Evolutionary conservation across 352 stramenopile genomes (phyloP).

Genomic region (Globisporangium rhizosaccharum): DNA sequence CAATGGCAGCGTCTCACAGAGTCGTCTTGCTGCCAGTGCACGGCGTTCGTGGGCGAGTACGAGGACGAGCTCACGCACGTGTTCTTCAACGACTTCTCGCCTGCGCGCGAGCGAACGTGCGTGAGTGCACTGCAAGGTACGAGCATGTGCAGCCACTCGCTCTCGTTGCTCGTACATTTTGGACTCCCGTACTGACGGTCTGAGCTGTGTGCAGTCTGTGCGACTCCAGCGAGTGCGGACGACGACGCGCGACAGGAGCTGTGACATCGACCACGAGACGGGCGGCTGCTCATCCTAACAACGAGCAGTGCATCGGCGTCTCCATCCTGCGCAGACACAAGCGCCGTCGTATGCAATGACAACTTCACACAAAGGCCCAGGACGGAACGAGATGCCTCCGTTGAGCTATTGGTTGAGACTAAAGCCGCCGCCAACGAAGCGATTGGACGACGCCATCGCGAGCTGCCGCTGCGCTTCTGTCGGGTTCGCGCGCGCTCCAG

Average conservation of each 20-base stretch:
- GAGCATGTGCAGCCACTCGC: neutral
- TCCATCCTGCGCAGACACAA: neutral
- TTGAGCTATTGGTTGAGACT: conserved; percentile 84
- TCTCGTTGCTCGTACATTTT: neutral
- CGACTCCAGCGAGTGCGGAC: neutral
- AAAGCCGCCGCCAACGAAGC: conserved; percentile 91
- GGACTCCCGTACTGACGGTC: neutral
- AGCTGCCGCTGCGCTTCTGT: conserved; percentile 81
- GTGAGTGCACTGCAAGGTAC: conserved; percentile 40
- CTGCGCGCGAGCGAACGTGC: conserved; percentile 61
- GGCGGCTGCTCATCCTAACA: no score
- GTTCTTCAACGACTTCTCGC: conserved; percentile 78
- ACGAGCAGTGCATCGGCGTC: neutral
- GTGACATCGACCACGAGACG: neutral
- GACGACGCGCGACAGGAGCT: neutral
- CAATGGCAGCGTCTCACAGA: neutral
- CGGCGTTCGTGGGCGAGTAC: conserved; percentile 71
- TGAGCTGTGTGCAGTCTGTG: neutral
- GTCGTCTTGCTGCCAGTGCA: conserved; percentile 35
- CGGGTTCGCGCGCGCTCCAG: conserved; percentile 24
- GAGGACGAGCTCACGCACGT: conserved; percentile 70
- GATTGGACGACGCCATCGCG: conserved; percentile 78
- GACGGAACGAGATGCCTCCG: neutral
- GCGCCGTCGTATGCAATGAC: neutral
- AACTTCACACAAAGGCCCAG: neutral